phyloP scores from a whole-genome alignment of 1,284 basidiomycete species.

The Rhodotorula sp. region DNA sequence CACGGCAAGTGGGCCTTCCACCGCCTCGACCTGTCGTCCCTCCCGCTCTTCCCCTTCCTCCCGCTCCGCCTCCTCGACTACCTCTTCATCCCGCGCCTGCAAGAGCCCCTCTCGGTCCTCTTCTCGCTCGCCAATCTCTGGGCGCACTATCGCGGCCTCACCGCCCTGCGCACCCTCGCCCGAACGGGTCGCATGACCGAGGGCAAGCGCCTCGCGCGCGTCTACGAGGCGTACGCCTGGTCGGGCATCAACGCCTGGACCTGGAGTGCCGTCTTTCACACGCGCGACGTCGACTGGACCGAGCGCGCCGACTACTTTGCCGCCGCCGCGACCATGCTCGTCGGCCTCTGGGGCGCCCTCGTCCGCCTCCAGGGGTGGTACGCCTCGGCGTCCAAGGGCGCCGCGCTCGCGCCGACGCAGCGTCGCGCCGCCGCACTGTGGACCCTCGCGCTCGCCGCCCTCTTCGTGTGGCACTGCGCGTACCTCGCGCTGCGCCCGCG shows the following conservation, averaged over 20 bases:
- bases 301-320: slow-evolving; percentile 96
- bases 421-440: slow-evolving; percentile 47
- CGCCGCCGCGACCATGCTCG: slow-evolving; percentile 70
- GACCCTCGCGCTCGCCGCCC: slow-evolving; percentile 52
- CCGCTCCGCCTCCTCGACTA: slow-evolving; percentile 48
- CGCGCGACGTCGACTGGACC: slow-evolving; percentile 78
- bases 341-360: slow-evolving; percentile 66
- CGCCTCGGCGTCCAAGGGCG: slow-evolving; percentile 1
- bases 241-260: slow-evolving; percentile 88
- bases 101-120: slow-evolving; percentile 88
- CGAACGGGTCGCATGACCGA: slow-evolving; percentile 54
- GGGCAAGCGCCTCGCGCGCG: slow-evolving; percentile 60
- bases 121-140: slow-evolving; percentile 85
- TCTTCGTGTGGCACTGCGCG: slow-evolving; percentile 69
- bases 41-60: slow-evolving; percentile 2
- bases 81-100: slow-evolving; percentile 63
- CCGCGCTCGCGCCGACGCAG: slow-evolving; percentile 51
- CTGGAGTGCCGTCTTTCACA: slow-evolving; percentile 91
- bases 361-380: slow-evolving; percentile 49
- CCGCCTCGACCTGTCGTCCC: slow-evolving; percentile 46
- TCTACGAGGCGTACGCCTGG: slow-evolving; percentile 69
- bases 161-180: slow-evolving; percentile 25
- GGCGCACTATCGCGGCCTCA: slow-evolving; percentile 57
- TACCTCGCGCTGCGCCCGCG: slow-evolving; percentile 73
- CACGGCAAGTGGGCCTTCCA: slow-evolving; percentile 98